Base-by-base conservation (phyloP, 345 rosid species). In the Stellera chamaejasme region DNA sequence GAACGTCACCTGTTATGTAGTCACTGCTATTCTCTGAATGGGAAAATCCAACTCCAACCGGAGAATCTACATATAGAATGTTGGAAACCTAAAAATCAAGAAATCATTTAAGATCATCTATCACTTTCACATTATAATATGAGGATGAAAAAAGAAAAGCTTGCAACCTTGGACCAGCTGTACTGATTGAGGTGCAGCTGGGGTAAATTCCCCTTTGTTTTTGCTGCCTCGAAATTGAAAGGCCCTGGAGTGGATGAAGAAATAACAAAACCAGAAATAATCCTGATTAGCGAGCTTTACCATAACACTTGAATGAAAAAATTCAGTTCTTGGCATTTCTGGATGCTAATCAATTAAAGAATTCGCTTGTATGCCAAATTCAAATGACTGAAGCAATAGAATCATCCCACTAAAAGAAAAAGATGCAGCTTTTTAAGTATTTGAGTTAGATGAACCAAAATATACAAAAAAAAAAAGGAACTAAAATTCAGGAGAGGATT, bases 131-230 rank as follows among this genome's bases (percentile, higher is more conserved):
- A 13, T 48, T 10, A 49, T 10, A 49, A 25, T 2, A 13, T 39
- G 52, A 32, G 46, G 10, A 45, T 47, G 26, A 2, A 51, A 51
- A 43, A 7, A 41, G 10, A 27, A 61, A 47, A 49, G 28, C 9
- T 51, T 15, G 44, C 59, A 63, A 92, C 98, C 97, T 92, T 92
- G 64, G 98, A 84, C 98, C 98, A 92, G 68, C 95, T 86, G 71
- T 79, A 66, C 28, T 48, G 82, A 79, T 92, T 92, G 58, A 86
- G 79, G 63, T 81, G 90, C 71, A 92, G 63, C 43, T 48, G 72
- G 43, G 84, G 86, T 52, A 69, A 61, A 66, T 60, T 48, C 23
- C 64, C 56, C 11, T 56, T 55, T 27, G 56, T 72, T 48, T 67
- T 70, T 32, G 64, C 68, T 10, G 52, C 66, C 69, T 86, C 85